Evolutionary conservation across 331 rosid genomes (phyloP), one percentile per base, ranked within the genome.

Genomic region (Rosa hybrid): DNA sequence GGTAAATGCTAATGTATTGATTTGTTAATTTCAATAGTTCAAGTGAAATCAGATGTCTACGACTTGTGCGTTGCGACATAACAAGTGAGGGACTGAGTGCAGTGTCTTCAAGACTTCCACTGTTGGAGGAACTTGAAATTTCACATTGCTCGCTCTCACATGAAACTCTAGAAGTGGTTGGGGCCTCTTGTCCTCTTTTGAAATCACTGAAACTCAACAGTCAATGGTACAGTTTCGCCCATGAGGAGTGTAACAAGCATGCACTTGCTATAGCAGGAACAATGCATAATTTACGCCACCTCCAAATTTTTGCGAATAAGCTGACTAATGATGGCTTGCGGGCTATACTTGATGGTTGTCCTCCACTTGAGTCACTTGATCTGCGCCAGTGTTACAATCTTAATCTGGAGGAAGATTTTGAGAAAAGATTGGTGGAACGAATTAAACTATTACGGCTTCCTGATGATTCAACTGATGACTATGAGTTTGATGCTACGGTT

Each of bases 261-360:
- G 89, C 88, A 6, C 7, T 74, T 68, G 85, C 86, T 17, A 84
- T 89, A 46, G 87, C 87, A 17, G 64, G 68, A 72, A 80, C 59
- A 12, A 84, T 87, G 90, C 79, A 51, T 0, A 18, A 11, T 5
- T 78, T 89, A 42, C 45, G 38, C 20, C 81, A 76, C 71, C 83
- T 86, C 9, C 75, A 78, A 48, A 62, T 86, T 21, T 13, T 75
- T 30, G 78, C 82, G 76, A 82, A 84, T 54, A 11, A 4, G n/a
- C 78, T 90, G 54, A 82, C 81, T 0, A 71, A 86, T 41, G 70
- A 14, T 17, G 93, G 91, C 1, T 72, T 90, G 80, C 17, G 20
- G 13, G 84, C 88, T 5, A 87, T 90, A 73, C 86, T 87, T 20
- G 84, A 90, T 7, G 83, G 88, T 12, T 90, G 88, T 49, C 81